phyloP scores from a whole-genome alignment of 495 filamentous ascomycete species.

The Talaromyces liani region DNA sequence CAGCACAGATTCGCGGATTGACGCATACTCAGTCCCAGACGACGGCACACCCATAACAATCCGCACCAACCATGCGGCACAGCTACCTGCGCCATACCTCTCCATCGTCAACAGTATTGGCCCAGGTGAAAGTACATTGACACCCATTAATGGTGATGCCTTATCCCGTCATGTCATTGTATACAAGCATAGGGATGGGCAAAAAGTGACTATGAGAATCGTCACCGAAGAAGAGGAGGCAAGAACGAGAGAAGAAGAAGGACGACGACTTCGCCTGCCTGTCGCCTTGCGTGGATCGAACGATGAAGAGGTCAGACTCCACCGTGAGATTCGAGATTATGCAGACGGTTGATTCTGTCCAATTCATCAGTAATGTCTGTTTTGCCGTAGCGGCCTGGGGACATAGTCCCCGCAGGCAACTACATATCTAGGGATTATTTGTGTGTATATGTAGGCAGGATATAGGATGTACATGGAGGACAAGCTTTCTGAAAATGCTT shows the following conservation, averaged over 20 bases:
- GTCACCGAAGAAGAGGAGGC: neutral
- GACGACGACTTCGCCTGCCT: no score
- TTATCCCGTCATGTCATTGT: neutral
- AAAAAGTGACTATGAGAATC: neutral
- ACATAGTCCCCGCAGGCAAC: conserved; percentile 7
- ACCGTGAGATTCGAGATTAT: neutral
- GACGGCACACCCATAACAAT: neutral
- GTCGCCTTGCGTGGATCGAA: no score
- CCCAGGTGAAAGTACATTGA: neutral
- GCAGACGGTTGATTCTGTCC: no score
- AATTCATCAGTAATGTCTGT: neutral
- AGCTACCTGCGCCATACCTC: neutral
- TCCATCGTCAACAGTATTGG: neutral
- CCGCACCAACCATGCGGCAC: neutral
- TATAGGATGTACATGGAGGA: neutral
- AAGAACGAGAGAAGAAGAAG: no score
- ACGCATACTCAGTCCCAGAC: neutral
- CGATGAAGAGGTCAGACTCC: no score
- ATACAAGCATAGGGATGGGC: neutral
- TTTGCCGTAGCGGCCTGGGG: conserved; percentile 1
- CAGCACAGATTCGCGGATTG: no score
- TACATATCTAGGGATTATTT: neutral
- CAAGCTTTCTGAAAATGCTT: neutral
- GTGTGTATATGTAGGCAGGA: no score
- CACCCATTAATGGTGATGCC: neutral